Base-by-base conservation (phyloP, 108 stramenopile species). In the Schizochytrium sp. region DNA sequence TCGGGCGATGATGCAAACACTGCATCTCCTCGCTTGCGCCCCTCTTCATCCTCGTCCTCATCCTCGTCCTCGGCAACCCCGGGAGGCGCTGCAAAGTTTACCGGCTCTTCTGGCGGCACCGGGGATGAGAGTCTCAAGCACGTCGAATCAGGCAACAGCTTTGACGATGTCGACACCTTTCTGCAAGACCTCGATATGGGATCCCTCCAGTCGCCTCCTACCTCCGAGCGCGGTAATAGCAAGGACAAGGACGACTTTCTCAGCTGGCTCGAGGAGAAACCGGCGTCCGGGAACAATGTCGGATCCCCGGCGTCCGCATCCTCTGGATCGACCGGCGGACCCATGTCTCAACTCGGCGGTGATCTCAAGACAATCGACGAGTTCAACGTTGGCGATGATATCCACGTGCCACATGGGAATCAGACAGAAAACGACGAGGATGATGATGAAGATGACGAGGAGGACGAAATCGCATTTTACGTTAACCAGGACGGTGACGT, bases 241-340 rank as follows among this genome's bases (percentile, higher is more conserved):
- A 69, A 69, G 76, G 76, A 83, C n/a, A 53, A 53, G 51, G 76
- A 83, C 76, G 76, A 83, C 16, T 83, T 83, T 23, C 76, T 83
- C 25, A 53, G 48, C 76, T 83, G 76, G 76, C 76, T 83, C 18
- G 76, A 83, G 23, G 76, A 83, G 12, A 53, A 53, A 18, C 48
- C 45, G 34, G 34, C 34, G 25, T 83, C 76, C n/a, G 23, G 0
- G 2, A 16, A 43, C 25, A 69, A 41, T 0, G 25, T 23, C 63
- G 18, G 63, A 14, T 34, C 41, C 21, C 63, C 25, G 0, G 6
- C 63, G 0, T 28, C 63, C 63, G 41, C 10, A 18, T 69, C 63
- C 41, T 41, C 25, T 6, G 6, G 8, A 8, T n/a, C 41, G 4
- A 41, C 34, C 63, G 41, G 34, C 25, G 63, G 41, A 8, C 14